A percentile compares a stretch with the other conserved stretches of the same genome.
These are phyloP conservation scores for Malassezia dermatis DNA, from an alignment of 1,284 basidiomycete species.

Conservation along the genomic window DNA sequence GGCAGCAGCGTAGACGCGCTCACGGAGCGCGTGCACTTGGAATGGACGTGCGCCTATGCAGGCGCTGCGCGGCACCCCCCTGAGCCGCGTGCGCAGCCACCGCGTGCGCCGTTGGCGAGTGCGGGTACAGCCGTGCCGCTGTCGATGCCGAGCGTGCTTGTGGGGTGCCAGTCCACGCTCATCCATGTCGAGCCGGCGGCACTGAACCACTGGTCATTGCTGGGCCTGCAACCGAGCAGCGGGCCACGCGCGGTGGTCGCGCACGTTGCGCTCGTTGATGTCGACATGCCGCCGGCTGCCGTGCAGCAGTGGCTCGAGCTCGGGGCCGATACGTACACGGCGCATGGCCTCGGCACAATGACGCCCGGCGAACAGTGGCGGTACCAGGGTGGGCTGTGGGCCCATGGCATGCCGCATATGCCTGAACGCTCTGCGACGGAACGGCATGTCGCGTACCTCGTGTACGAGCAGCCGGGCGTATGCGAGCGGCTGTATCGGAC, in stretches of 20 bases:
- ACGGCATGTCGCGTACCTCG: not conserved
- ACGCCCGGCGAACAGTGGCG: not conserved
- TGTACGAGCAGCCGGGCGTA: not conserved
- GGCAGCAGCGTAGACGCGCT: not conserved
- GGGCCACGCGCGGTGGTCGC: conserved; percentile 1
- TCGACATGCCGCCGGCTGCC: not conserved
- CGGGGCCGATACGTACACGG: not conserved
- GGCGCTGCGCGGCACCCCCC: not conserved
- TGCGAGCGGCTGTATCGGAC: conserved; percentile 3
- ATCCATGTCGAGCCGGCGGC: not conserved
- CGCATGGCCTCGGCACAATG: not conserved
- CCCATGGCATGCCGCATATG: not conserved
- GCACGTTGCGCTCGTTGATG: conserved; percentile 2
- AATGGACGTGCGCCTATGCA: not conserved
- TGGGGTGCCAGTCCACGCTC: conserved; percentile 7
- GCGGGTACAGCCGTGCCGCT: not conserved
- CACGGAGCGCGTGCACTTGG: conserved; percentile 4
- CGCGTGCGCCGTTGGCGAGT: too few relatives aligned
- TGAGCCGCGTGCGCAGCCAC: not conserved
- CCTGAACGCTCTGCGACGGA: not conserved
- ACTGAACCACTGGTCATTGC: not conserved
- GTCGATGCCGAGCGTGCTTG: conserved; percentile 1
- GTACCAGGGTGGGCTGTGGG: not conserved
- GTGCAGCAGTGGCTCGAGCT: conserved; percentile 4
- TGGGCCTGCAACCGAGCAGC: conserved; percentile 10